These are phyloP conservation scores for Dothistroma septosporum DNA, from an alignment of 2,329 filamentous ascomycete species.

Conservation along the genomic window DNA sequence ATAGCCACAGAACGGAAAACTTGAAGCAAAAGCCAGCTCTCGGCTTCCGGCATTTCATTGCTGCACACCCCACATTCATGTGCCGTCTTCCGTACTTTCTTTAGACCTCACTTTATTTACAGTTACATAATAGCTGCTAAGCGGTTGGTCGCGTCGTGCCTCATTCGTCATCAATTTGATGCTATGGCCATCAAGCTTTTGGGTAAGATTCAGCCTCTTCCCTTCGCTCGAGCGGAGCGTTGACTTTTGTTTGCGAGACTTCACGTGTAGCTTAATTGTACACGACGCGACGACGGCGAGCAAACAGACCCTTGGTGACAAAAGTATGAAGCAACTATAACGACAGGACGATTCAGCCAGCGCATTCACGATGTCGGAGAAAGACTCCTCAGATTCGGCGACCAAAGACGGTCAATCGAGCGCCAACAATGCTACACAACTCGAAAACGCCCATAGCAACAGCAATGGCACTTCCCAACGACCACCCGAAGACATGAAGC, in stretches of 20 bases:
- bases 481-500: background rate
- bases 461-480: background rate
- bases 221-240: background rate
- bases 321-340: background rate
- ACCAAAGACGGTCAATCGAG: background rate
- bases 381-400: background rate
- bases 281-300: background rate
- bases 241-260: background rate
- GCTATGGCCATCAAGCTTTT: background rate
- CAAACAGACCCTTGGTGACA: no score
- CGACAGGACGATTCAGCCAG: background rate
- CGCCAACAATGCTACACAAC: background rate
- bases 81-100: background rate
- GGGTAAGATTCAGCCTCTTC: background rate
- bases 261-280: background rate
- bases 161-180: constrained; percentile 1
- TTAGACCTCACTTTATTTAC: background rate
- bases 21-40: background rate
- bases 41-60: background rate
- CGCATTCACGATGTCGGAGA: background rate
- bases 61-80: background rate
- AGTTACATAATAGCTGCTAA: background rate
- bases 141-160: background rate
- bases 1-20: background rate
- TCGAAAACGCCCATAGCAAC: background rate